Base-by-base conservation (phyloP, 345 rosid species). In the Syzygium oleosum region DNA sequence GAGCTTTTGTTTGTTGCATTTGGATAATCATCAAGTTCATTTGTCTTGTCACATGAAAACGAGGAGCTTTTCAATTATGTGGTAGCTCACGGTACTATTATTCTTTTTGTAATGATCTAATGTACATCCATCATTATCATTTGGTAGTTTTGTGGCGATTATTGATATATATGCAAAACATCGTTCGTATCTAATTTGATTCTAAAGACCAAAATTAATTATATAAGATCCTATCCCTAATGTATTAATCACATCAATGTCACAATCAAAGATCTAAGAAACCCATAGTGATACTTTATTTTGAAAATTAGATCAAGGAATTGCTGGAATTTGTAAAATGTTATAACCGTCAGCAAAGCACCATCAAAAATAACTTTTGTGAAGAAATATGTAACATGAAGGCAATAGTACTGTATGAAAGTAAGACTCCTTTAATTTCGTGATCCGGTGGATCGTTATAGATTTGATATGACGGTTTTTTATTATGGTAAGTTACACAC, bases 271-370 rank as follows among this genome's bases (percentile, higher is more conserved):
- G 49, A 5, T 21, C 9, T 9, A 19, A 34, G 7, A 34, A 73
- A 34, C 25, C 49, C 1, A 5, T 4, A 9, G 80, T 34, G 25
- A 73, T 73, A 5, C 3, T 34, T 73, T 25, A 34, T 65, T 73
- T 73, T 73, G 49, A 73, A 34, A 34, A 73, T 73, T 9, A 73
- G 14, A 9, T 9, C 14, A 4, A 34, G 25, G 80, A 34, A 73
- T 73, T 73, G 80, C 4, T 34, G 3, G 49, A 34, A 34, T 73
- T 7, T 73, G 38, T 68, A 73, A 73, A 2, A 34, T 73, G 5
- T 73, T 34, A 73, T 34, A 17, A 22, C 25, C 2, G 1, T 0
- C 0, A 0, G 19, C 22, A 38, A 73, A 9, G 25, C 13, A 9
- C 25, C 0, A 34, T 73, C 1, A 34, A 73, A 34, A 4, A 34